Conservation (phyloP, 352 stramenopile species). For the Pythium apleroticum region DNA sequence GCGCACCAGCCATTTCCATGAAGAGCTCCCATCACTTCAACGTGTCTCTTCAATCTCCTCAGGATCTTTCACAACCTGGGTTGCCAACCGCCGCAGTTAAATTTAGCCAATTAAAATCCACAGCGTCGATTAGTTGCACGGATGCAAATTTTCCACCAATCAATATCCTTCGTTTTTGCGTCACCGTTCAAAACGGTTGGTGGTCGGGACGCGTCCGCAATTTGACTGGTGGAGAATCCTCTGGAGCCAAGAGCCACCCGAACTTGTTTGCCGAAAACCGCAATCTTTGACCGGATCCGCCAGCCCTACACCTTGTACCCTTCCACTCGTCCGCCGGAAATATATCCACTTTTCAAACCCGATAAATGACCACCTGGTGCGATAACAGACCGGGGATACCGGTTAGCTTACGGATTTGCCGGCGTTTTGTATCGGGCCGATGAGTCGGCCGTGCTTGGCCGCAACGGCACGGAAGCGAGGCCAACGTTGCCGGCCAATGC, state of each 20-base stretch:
- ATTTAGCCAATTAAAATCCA: not conserved
- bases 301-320: slow-evolving; percentile 16
- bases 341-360: slow-evolving; percentile 20
- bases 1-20: not conserved
- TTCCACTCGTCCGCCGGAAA: slow-evolving; percentile 23
- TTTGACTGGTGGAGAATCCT: slow-evolving; percentile 31
- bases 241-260: slow-evolving; percentile 12
- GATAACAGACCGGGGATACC: not conserved
- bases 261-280: slow-evolving; percentile 5
- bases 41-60: slow-evolving; percentile 30
- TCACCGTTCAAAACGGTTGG: slow-evolving; percentile 23
- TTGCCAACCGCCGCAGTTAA: not conserved
- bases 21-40: slow-evolving; percentile 16
- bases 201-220: slow-evolving; percentile 20
- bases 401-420: slow-evolving; percentile 20
- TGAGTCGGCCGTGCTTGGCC: slow-evolving; percentile 5
- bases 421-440: slow-evolving; percentile 3
- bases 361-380: slow-evolving; percentile 20
- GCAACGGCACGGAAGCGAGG: slow-evolving; percentile 8
- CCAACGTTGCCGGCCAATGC: slow-evolving; percentile 23
- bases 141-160: slow-evolving; percentile 5
- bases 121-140: not conserved
- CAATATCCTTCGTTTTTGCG: slow-evolving; percentile 8
- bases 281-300: slow-evolving; percentile 24
- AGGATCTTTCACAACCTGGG: not conserved